Evolutionary conservation across 2,329 filamentous ascomycete species (phyloP).

Genomic region (Gaeumannomyces sp.): DNA sequence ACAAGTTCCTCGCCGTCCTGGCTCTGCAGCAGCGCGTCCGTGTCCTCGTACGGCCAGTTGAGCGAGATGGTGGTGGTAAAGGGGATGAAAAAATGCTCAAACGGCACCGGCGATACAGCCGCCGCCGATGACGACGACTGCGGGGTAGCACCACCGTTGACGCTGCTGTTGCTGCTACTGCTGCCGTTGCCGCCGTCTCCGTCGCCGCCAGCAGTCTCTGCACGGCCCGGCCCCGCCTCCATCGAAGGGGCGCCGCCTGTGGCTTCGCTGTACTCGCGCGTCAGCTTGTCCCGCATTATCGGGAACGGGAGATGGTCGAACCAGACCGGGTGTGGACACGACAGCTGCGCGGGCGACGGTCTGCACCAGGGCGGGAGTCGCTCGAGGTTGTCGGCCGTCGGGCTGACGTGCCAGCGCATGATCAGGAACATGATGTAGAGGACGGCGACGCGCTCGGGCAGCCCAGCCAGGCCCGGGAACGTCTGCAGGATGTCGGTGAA

Average conservation of each 20-base stretch:
- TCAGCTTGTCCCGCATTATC: conserved; percentile 12
- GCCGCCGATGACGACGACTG: background rate
- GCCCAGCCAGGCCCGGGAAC: conserved; percentile 71
- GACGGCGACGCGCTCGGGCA: conserved; percentile 77
- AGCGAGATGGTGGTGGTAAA: conserved; percentile 70
- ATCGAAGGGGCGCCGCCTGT: conserved; percentile 4
- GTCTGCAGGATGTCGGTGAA: conserved; percentile 79
- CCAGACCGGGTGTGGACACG: conserved; percentile 13
- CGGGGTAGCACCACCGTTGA: background rate
- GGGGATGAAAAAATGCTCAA: conserved; percentile 78
- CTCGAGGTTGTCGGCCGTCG: conserved; percentile 72
- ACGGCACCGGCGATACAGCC: conserved; percentile 37
- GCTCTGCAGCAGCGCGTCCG: conserved; percentile 59
- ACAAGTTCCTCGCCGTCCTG: conserved; percentile 58
- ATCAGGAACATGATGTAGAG: conserved; percentile 82
- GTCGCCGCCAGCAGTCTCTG: conserved; percentile 11
- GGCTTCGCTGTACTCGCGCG: conserved; percentile 16
- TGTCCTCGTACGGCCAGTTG: conserved; percentile 78
- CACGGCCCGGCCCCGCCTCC: conserved; percentile 8
- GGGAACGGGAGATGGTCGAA: conserved; percentile 14
- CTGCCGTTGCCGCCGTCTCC: background rate
- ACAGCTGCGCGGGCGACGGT: conserved; percentile 45
- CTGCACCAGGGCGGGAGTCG: conserved; percentile 67
- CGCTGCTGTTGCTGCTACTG: conserved; percentile 1
- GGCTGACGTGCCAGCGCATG: conserved; percentile 79